These are phyloP conservation scores for Paecilomyces dactylethromorphus DNA, from an alignment of 2,329 filamentous ascomycete genomes.

Conservation along the genomic window DNA sequence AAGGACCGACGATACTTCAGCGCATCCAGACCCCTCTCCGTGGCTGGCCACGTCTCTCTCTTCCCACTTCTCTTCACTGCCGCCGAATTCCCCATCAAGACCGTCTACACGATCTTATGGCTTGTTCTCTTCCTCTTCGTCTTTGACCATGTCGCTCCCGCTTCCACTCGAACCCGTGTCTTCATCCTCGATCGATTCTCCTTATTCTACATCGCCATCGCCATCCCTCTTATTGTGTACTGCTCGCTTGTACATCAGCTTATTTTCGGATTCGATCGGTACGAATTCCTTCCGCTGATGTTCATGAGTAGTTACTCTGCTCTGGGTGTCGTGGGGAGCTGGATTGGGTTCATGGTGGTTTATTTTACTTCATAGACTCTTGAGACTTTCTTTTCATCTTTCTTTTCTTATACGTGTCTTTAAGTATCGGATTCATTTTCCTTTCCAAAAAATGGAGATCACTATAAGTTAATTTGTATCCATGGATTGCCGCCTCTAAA, in stretches of 20 bases:
- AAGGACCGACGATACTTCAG: conserved; percentile 84
- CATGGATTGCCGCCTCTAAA: neutral
- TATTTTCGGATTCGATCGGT: conserved; percentile 66
- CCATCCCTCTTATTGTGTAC: conserved; percentile 84
- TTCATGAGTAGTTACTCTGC: conserved; percentile 93
- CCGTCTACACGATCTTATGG: conserved; percentile 88
- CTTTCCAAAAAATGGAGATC: neutral
- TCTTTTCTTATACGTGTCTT: neutral
- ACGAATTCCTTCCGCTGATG: conserved; percentile 93
- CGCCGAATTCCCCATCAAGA: conserved; percentile 90
- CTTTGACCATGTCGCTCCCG: conserved; percentile 83
- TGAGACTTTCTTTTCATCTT: neutral
- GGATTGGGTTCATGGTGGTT: conserved; percentile 88
- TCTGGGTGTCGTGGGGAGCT: conserved; percentile 90
- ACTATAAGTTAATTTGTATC: neutral
- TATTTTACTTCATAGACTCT: conserved; percentile 58
- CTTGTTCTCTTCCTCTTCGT: conserved; percentile 75
- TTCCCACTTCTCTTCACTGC: conserved; percentile 91
- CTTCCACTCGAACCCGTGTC: conserved; percentile 69
- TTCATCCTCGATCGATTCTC: conserved; percentile 90
- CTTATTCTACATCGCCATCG: conserved; percentile 79
- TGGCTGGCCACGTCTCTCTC: conserved; percentile 89
- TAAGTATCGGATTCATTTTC: neutral
- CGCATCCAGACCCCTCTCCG: conserved; percentile 84
- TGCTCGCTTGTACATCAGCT: conserved; percentile 76